Percentiles rank a stretch among this genome's conserved stretches.
These are phyloP conservation scores for Russula earlei DNA, from an alignment of 768 basidiomycete genomes.

Conservation along the genomic window DNA sequence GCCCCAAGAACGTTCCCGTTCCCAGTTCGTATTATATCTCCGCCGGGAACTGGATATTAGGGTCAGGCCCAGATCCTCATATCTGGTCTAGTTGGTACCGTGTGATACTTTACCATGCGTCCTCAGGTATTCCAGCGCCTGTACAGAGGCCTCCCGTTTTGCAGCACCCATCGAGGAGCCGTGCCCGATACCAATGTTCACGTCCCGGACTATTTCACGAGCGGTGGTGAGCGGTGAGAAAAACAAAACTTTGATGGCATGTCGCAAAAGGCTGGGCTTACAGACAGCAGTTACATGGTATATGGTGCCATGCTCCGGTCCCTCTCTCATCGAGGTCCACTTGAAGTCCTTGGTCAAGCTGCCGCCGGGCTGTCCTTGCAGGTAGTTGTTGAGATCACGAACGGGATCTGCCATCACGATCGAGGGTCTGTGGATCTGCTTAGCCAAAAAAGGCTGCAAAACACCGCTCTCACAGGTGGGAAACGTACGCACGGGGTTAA, in stretches of 20 bases:
- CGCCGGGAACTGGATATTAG: background rate
- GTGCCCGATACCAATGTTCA: slow-evolving; percentile 8
- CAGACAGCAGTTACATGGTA: slow-evolving; percentile 11
- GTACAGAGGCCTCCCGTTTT: slow-evolving; percentile 9
- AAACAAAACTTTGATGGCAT: too few relatives aligned
- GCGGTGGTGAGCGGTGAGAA: background rate
- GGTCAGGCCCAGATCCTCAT: background rate
- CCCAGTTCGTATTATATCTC: background rate
- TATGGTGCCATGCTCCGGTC: background rate
- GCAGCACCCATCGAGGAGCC: slow-evolving; percentile 8
- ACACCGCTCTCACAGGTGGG: background rate
- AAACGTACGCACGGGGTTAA: background rate
- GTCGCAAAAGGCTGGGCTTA: background rate
- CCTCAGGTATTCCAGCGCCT: slow-evolving; percentile 8
- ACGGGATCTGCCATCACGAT: slow-evolving; percentile 9
- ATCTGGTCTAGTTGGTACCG: background rate
- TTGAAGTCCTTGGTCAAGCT: slow-evolving; percentile 1
- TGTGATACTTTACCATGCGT: slow-evolving; percentile 2
- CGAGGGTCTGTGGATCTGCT: background rate
- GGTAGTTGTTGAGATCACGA: slow-evolving; percentile 18
- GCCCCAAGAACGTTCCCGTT: background rate
- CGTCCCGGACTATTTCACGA: slow-evolving; percentile 4
- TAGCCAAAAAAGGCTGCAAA: background rate
- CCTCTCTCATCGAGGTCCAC: slow-evolving; percentile 1
- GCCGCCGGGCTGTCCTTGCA: background rate